Evolutionary conservation across 2,329 filamentous ascomycete genomes (phyloP).

Genomic region (Immersiporthe knoxdaviesiana): DNA sequence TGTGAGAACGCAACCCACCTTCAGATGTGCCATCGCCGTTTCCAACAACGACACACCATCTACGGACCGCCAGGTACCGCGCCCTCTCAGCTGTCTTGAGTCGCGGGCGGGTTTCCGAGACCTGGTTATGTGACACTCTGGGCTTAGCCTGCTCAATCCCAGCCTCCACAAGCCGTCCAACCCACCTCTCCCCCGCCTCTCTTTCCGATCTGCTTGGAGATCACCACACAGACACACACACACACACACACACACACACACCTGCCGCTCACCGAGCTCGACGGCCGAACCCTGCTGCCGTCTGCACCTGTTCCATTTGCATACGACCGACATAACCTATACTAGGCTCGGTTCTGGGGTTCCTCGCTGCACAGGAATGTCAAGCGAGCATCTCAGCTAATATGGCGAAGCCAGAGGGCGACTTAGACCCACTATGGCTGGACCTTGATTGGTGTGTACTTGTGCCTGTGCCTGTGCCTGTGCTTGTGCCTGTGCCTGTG

Average conservation of each 20-base stretch:
- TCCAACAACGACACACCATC: not conserved
- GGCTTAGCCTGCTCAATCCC: not conserved
- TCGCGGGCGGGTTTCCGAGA: not conserved
- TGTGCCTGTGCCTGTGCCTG: conserved; percentile 17
- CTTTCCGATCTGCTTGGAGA: not conserved
- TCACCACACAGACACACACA: too few relatives aligned
- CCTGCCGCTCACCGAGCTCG: not conserved
- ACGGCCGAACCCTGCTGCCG: conserved; percentile 7
- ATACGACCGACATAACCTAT: conserved; percentile 2
- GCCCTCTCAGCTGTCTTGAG: not conserved
- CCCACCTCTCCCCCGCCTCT: too few relatives aligned
- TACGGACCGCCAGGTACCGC: not conserved
- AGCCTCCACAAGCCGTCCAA: not conserved
- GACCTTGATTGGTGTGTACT: conserved; percentile 70
- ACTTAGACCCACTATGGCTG: conserved; percentile 70
- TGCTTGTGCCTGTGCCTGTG: conserved; percentile 32
- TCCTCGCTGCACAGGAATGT: conserved; percentile 17
- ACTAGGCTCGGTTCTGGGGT: not conserved
- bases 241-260: too few relatives aligned
- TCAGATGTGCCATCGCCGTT: not conserved
- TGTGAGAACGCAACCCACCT: not conserved
- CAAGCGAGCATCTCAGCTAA: conserved; percentile 10
- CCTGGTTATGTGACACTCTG: not conserved
- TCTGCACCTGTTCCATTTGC: conserved; percentile 6
- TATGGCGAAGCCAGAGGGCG: conserved; percentile 49